Evolutionary conservation across 345 rosid species (phyloP), one percentile per base, ranked within the genome.

Genomic region (Pugionium dolabratum): DNA sequence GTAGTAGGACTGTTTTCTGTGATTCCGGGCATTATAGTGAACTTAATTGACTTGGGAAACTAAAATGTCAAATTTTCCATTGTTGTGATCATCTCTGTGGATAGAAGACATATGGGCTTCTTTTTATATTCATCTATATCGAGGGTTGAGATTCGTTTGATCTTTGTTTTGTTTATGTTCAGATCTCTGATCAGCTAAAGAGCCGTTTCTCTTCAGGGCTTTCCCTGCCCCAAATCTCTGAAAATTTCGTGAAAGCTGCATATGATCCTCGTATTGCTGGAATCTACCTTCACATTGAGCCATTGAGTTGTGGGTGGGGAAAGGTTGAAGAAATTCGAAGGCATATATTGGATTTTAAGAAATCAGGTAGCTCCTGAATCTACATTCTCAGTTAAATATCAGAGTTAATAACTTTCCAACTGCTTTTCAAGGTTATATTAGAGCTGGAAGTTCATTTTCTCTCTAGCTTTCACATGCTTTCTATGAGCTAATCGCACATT

Each of bases 141-240:
- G 9, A 4, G 55, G 47, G 32, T 55, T 49, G 35, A 62, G 4
- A 27, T 53, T 50, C 31, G 7, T 63, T 50, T 28, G 32, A 36
- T 1, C 1, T 45, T 67, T 61, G 27, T 40, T 62, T 48, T 42
- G 29, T 47, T 32, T 65, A 54, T 86, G 55, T 76, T 76, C 88
- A 93, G 98, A 80, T 93, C 86, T 77, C 90, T 79, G 98, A 93
- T 81, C 98, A 90, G 91, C 74, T 87, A 18, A 83, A 87, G 88
- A 83, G 95, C 79, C 85, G 90, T 69, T 93, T 89, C 87, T 82
- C 91, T 69, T 78, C 94, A 63, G 93, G 85, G 37, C 80, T 93
- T 35, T 90, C 91, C 35, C 73, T 93, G 39, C 98, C 98, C 6
- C 93, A 87, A 75, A 72, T 90, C 35, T 90, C 97, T 35, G 98